phyloP scores from a whole-genome alignment of 179 eudicot genomes.

The Sideroxylon spinosum region DNA sequence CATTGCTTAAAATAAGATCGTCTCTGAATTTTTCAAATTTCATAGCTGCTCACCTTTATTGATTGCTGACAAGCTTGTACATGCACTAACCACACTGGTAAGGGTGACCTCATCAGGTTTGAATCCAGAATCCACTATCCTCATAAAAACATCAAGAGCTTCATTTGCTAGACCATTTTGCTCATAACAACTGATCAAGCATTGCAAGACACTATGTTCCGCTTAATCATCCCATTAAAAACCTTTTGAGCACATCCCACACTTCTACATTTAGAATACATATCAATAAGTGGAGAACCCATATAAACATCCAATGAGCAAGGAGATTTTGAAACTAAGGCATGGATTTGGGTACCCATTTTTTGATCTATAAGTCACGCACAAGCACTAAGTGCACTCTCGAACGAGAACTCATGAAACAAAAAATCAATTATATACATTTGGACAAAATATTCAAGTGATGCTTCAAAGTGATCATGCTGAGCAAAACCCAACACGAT shows the following conservation, averaged over 20 bases:
- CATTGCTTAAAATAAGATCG: conserved; percentile 57
- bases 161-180: conserved; percentile 65
- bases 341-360: conserved; percentile 65
- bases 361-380: conserved; percentile 50
- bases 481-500: conserved; percentile 77
- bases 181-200: conserved; percentile 74
- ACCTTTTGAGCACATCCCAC: conserved; percentile 55
- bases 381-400: conserved; percentile 82
- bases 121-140: conserved; percentile 50
- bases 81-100: conserved; percentile 82
- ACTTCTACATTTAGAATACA: conserved; percentile 67
- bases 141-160: conserved; percentile 47
- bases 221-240: conserved; percentile 54
- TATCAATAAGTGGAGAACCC: conserved; percentile 79
- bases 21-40: conserved; percentile 43
- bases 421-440: conserved; percentile 58
- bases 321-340: conserved; percentile 43
- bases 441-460: conserved; percentile 49
- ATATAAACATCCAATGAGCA: conserved; percentile 50
- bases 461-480: conserved; percentile 47
- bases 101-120: conserved; percentile 65
- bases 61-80: conserved; percentile 53
- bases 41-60: conserved; percentile 51
- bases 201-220: conserved; percentile 71
- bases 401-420: conserved; percentile 57